A percentile compares a stretch with the other conserved stretches of the same genome.
Evolutionary conservation across 148 eudicot species (phyloP).

Genomic region (Camellia lanceoleosa): DNA sequence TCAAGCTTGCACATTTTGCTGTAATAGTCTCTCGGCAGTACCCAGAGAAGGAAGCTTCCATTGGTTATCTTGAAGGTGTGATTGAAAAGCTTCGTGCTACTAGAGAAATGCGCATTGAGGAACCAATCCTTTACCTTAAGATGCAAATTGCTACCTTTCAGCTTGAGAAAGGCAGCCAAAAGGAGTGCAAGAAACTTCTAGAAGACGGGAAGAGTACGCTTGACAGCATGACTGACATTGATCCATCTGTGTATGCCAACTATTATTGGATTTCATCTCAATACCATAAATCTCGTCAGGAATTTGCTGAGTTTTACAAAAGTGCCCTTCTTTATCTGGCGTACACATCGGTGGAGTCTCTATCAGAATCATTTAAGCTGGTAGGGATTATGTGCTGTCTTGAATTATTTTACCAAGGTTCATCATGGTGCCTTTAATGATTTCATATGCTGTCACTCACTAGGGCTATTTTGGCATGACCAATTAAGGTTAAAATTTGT

Average conservation of each 20-base stretch:
- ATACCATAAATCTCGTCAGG: slow-evolving; percentile 73
- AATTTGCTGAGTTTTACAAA: slow-evolving; percentile 92
- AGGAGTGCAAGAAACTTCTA: slow-evolving; percentile 84
- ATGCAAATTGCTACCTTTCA: slow-evolving; percentile 78
- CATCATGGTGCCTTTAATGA: not conserved
- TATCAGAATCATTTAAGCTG: slow-evolving; percentile 92
- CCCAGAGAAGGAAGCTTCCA: slow-evolving; percentile 78
- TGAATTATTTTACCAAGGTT: not conserved
- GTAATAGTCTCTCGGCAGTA: slow-evolving; percentile 86
- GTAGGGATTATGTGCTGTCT: slow-evolving; percentile 29
- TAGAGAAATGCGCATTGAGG: slow-evolving; percentile 69
- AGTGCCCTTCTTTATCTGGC: slow-evolving; percentile 93
- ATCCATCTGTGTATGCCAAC: slow-evolving; percentile 92
- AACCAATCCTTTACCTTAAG: slow-evolving; percentile 77
- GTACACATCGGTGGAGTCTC: slow-evolving; percentile 89
- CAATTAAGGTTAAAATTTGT: not conserved
- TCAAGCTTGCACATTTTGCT: slow-evolving; percentile 96
- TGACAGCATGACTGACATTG: slow-evolving; percentile 96
- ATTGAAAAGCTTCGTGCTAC: slow-evolving; percentile 87
- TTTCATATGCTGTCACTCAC: not conserved
- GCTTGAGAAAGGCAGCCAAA: slow-evolving; percentile 77
- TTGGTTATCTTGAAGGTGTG: slow-evolving; percentile 77
- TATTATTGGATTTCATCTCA: slow-evolving; percentile 90
- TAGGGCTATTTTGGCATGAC: not conserved
- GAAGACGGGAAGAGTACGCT: slow-evolving; percentile 81